phyloP scores from a whole-genome alignment of 352 stramenopile species.

The Globisporangium alternatum region DNA sequence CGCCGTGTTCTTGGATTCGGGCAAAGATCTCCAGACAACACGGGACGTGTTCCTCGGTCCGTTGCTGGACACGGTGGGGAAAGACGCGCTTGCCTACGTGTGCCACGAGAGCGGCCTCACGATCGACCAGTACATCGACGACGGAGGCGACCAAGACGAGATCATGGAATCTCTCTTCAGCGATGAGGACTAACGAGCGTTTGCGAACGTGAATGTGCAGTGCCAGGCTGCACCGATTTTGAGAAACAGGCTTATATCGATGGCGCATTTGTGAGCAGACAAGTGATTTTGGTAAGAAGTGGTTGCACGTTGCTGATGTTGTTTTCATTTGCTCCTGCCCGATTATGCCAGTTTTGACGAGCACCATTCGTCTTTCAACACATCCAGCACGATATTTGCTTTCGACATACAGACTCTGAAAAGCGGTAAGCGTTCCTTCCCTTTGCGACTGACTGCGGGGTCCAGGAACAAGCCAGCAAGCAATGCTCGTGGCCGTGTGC shows the following conservation, averaged over 20 bases:
- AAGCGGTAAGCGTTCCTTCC: not conserved
- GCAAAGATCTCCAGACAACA: slow-evolving; percentile 60
- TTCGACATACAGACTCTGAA: not conserved
- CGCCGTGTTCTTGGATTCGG: slow-evolving; percentile 83
- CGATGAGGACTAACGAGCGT: slow-evolving; percentile 7
- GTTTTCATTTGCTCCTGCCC: not conserved
- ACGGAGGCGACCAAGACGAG: slow-evolving; percentile 23
- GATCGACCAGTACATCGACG: slow-evolving; percentile 19
- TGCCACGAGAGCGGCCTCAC: slow-evolving; percentile 67
- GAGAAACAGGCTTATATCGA: not conserved
- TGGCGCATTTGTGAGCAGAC: not conserved
- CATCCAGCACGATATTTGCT: not conserved
- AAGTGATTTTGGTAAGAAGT: not conserved
- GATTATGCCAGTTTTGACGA: not conserved
- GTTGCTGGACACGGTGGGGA: slow-evolving; percentile 62
- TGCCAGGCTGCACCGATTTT: not conserved
- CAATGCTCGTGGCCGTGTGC: not conserved
- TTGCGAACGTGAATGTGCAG: not conserved
- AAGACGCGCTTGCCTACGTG: slow-evolving; percentile 72
- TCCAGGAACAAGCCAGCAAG: not conserved
- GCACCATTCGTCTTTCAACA: no score
- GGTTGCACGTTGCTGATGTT: not conserved
- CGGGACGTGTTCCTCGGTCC: slow-evolving; percentile 83
- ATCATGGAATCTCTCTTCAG: slow-evolving; percentile 24
- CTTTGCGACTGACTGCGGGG: not conserved